Evolutionary conservation across 1,284 basidiomycete genomes (phyloP).

Genomic region (Malassezia dermatis): DNA sequence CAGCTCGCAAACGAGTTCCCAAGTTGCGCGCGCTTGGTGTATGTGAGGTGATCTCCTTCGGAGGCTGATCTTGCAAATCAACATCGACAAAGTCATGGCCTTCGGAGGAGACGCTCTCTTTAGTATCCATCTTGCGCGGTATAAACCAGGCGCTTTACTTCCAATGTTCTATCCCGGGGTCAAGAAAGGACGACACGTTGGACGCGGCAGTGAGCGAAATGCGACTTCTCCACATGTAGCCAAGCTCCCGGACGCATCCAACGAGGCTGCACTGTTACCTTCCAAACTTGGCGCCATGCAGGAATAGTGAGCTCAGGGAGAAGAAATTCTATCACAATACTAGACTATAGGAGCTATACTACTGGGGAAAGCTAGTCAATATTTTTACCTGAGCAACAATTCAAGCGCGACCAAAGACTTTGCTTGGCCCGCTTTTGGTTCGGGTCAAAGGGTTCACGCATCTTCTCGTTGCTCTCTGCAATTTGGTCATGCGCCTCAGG

Average conservation of each 20-base stretch:
- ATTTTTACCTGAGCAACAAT: conserved; percentile 5
- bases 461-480: conserved; percentile 10
- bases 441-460: conserved; percentile 6
- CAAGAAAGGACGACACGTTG: too few species aligned
- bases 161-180: neutral
- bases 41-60: neutral
- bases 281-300: too few species aligned
- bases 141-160: neutral
- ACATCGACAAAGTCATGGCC: neutral
- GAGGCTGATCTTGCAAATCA: neutral
- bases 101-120: neutral
- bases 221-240: neutral
- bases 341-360: neutral
- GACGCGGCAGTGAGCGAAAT: neutral
- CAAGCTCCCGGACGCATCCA: neutral
- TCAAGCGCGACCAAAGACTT: conserved; percentile 11
- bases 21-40: neutral
- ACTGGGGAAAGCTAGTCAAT: neutral
- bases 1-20: neutral
- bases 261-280: too few species aligned
- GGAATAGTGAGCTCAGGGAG: too few species aligned
- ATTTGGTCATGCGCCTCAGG: neutral
- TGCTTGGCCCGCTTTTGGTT: neutral
- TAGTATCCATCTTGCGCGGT: neutral
- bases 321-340: neutral